Evolutionary conservation across 352 stramenopile genomes (phyloP), one percentile per base, ranked within the genome.

Genomic region (Phytophthora fragariae): DNA sequence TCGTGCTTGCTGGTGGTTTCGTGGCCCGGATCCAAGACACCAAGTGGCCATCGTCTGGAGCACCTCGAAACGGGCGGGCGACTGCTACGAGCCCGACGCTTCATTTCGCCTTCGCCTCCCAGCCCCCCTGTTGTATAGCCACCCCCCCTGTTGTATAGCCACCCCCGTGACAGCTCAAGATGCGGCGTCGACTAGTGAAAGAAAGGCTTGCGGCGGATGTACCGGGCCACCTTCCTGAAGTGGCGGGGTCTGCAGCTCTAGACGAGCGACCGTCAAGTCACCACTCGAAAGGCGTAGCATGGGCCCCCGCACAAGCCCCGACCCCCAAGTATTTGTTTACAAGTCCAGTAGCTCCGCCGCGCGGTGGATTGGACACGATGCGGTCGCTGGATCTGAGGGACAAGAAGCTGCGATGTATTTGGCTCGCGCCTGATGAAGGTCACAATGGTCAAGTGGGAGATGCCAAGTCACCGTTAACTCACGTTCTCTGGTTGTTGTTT

Each of bases 361-460:
- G 65, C 41, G 41, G 55, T 29, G 47, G 62, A 11, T 24, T 63
- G 35, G 63, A 70, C 53, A 57, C 72, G 19, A 66, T 73, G 52
- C 41, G 82, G 14, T 76, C 76, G 21, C 61, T 91, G 8, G 81
- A 90, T 69, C 54, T 91, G 57, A 80, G 83, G 8, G 81, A 91
- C 67, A 90, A 88, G 75, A 92, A 90, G 47, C 71, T 92, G 54
- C 80, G 81, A 0, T 85, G 76, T 47, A 89, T 92, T 60, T 92
- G 85, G 85, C 79, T 92, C 14, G 76, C 82, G 50, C 83, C 85
- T 4, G 85, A 91, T 44, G 82, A 92, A 90, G 85, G 85, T 83
- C 15, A 61, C 84, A 17, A 50, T 78, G 65, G 69, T 41, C 10
- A 31, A 54, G 6, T 46, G 17, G 14, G 12, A 3, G 27, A 1